phyloP scores from a whole-genome alignment of 2,329 filamentous ascomycete species.

The Hymenoscyphus linearis region DNA sequence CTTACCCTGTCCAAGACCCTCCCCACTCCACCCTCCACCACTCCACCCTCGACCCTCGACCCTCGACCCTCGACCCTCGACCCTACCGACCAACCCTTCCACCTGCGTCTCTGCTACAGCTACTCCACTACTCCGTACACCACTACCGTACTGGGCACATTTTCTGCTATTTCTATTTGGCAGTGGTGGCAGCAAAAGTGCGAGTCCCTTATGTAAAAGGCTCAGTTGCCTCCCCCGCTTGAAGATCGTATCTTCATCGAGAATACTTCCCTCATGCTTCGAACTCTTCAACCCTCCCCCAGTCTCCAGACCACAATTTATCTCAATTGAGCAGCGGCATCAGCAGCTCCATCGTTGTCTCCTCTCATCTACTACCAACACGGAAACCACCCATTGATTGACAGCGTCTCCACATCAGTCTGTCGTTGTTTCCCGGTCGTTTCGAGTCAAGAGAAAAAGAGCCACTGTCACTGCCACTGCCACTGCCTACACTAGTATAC shows the following conservation, averaged over 20 bases:
- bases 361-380: not conserved
- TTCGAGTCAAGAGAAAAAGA: not conserved
- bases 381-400: not conserved
- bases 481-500: too few relatives aligned
- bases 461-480: too few relatives aligned
- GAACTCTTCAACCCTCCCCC: not conserved
- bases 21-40: too few relatives aligned
- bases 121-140: not conserved
- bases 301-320: conserved; percentile 1
- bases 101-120: not conserved
- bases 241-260: conserved; percentile 3
- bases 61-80: too few relatives aligned
- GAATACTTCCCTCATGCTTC: conserved; percentile 5
- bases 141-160: too few relatives aligned
- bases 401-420: not conserved
- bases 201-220: not conserved
- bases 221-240: conserved; percentile 1
- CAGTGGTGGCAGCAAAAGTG: too few relatives aligned
- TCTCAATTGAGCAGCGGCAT: not conserved
- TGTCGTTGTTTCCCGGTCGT: not conserved
- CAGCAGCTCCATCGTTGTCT: not conserved
- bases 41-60: too few relatives aligned
- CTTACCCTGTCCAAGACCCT: not conserved
- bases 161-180: too few relatives aligned
- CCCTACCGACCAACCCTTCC: too few relatives aligned